Evolutionary conservation across 192 early-diverging fungal genomes (phyloP).

Genomic region (Linderina pennispora): DNA sequence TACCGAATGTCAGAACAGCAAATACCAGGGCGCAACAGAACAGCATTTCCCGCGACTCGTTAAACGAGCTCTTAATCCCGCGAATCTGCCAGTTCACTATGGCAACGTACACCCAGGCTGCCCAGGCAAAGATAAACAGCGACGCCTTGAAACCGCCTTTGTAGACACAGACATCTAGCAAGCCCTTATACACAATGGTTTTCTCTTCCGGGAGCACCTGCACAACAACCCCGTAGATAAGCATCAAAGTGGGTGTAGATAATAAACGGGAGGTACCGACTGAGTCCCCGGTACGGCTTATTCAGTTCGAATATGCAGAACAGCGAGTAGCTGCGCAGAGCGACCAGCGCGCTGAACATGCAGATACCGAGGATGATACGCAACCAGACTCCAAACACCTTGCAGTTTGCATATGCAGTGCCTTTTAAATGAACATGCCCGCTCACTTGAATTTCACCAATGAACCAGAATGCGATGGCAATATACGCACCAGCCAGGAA

Average conservation of each 20-base stretch:
- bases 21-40: conserved; percentile 18
- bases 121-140: conserved; percentile 24
- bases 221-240: conserved; percentile 9
- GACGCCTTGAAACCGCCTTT: conserved; percentile 20
- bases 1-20: conserved; percentile 12
- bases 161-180: conserved; percentile 2
- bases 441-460: conserved; percentile 30
- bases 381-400: conserved; percentile 25
- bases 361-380: conserved; percentile 25
- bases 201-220: conserved; percentile 1
- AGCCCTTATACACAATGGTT: conserved; percentile 9
- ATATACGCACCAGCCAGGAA: conserved; percentile 13
- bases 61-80: conserved; percentile 36
- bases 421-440: conserved; percentile 13
- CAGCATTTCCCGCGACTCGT: conserved; percentile 27
- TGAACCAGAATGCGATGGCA: conserved; percentile 17
- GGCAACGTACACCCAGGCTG: conserved; percentile 3
- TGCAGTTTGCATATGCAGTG: conserved; percentile 15
- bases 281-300: conserved; percentile 4
- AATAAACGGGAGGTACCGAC: conserved; percentile 15
- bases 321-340: conserved; percentile 16
- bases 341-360: conserved; percentile 9
- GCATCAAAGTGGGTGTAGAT: conserved; percentile 3
- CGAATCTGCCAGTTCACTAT: conserved; percentile 17
- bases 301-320: conserved; percentile 18